These are phyloP conservation scores for Erigeron canadensis DNA, from an alignment of 129 eudicot genomes.

Conservation along the genomic window DNA sequence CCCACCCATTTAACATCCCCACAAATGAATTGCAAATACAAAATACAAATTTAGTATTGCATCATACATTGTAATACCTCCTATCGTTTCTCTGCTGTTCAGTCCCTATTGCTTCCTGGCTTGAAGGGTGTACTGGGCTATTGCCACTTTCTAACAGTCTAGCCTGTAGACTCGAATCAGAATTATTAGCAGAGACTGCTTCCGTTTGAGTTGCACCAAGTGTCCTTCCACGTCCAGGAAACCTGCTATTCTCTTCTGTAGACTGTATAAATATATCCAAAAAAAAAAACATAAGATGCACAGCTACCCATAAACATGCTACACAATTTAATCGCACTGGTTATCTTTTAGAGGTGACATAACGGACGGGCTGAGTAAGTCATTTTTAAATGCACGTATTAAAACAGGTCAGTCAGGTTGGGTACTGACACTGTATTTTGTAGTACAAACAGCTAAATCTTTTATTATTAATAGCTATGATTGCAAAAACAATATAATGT, in stretches of 20 bases:
- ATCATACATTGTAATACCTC: conserved; percentile 44
- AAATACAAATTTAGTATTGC: conserved; percentile 10
- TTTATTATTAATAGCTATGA: too few species aligned
- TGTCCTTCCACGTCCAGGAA: conserved; percentile 90
- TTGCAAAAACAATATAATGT: too few species aligned
- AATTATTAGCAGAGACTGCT: conserved; percentile 37
- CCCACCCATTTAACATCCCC: conserved; percentile 2
- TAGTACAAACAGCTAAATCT: neutral
- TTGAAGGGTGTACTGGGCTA: conserved; percentile 45
- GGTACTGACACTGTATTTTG: too few species aligned
- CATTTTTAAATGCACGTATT: neutral
- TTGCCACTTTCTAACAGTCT: conserved; percentile 71
- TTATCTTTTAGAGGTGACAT: neutral
- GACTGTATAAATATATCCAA: conserved; percentile 43
- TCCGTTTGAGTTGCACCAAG: conserved; percentile 48
- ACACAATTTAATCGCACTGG: neutral
- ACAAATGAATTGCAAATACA: neutral
- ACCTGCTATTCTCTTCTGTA: conserved; percentile 58
- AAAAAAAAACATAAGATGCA: neutral
- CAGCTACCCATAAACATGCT: neutral
- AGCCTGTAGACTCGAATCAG: conserved; percentile 71
- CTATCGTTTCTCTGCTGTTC: conserved; percentile 49
- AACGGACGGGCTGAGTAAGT: neutral
- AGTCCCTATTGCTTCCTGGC: conserved; percentile 38
- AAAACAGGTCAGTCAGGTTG: neutral